Conservation (phyloP, 75 land plant species). For the Cunninghamia lanceolata region DNA sequence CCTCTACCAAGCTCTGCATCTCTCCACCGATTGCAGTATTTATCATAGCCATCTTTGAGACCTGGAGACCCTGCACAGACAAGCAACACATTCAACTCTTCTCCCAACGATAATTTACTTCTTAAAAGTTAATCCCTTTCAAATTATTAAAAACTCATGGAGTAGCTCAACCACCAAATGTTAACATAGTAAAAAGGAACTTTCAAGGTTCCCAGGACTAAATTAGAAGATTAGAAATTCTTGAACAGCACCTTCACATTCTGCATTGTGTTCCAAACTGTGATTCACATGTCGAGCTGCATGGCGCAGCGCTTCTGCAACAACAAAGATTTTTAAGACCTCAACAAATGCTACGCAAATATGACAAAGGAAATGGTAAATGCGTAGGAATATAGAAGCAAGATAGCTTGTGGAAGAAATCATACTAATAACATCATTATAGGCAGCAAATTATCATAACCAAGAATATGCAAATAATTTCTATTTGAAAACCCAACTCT, state of each 20-base stretch:
- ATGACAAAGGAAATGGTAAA: background rate
- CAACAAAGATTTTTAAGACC: background rate
- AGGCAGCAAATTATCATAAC: background rate
- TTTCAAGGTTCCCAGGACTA: background rate
- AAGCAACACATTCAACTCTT: slow-evolving; percentile 37
- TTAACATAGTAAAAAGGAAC: background rate
- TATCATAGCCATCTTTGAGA: slow-evolving; percentile 7
- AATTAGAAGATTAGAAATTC: background rate
- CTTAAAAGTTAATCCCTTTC: background rate
- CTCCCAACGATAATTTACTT: background rate
- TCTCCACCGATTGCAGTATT: slow-evolving; percentile 11
- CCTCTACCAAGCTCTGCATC: slow-evolving; percentile 15
- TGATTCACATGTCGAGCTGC: slow-evolving; percentile 12
- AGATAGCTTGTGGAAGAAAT: background rate
- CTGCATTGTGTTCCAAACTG: slow-evolving; percentile 17
- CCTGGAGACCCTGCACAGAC: slow-evolving; percentile 25
- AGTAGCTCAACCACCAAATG: background rate
- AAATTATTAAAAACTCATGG: background rate
- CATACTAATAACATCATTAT: background rate
- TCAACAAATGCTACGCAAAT: background rate
- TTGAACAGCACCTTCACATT: slow-evolving; percentile 26
- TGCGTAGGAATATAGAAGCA: background rate
- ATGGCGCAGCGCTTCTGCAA: slow-evolving; percentile 26
- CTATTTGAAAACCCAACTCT: background rate
- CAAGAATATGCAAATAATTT: background rate